Conservation (phyloP, 2,329 filamentous ascomycete genomes). For the Penicillium sp. region DNA sequence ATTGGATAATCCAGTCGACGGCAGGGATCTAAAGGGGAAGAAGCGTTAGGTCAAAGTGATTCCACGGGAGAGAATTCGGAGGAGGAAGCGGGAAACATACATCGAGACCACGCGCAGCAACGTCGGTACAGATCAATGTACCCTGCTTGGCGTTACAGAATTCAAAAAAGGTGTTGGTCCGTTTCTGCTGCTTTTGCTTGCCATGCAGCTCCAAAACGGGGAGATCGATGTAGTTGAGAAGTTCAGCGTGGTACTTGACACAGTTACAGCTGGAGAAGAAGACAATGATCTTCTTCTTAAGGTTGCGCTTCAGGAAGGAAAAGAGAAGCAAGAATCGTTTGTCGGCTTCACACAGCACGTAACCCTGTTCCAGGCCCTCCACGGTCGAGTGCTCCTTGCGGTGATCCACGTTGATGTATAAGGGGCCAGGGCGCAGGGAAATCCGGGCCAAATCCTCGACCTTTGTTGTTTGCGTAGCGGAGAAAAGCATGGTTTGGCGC, state of each 20-base stretch:
- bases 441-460: conserved; percentile 95
- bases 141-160: conserved; percentile 82
- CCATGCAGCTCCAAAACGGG: conserved; percentile 81
- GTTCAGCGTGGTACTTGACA: conserved; percentile 91
- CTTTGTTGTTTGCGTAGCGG: conserved; percentile 95
- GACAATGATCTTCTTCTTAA: conserved; percentile 96
- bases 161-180: conserved; percentile 98
- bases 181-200: conserved; percentile 97
- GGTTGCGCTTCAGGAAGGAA: conserved; percentile 85
- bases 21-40: conserved; percentile 62
- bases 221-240: conserved; percentile 96
- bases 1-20: conserved; percentile 95
- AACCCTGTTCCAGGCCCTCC: conserved; percentile 90
- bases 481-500: conserved; percentile 96
- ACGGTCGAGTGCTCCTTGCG: conserved; percentile 85
- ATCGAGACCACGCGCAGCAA: conserved; percentile 89
- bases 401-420: conserved; percentile 97
- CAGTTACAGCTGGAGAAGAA: conserved; percentile 91
- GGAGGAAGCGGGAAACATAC: conserved; percentile 40
- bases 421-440: conserved; percentile 79
- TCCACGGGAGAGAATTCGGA: not conserved
- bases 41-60: not conserved
- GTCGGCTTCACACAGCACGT: conserved; percentile 87
- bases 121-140: conserved; percentile 91
- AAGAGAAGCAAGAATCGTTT: conserved; percentile 91